Percentiles rank a stretch among this genome's conserved stretches.
Conservation (phyloP, 345 rosid species). For the Angophora floribunda region DNA sequence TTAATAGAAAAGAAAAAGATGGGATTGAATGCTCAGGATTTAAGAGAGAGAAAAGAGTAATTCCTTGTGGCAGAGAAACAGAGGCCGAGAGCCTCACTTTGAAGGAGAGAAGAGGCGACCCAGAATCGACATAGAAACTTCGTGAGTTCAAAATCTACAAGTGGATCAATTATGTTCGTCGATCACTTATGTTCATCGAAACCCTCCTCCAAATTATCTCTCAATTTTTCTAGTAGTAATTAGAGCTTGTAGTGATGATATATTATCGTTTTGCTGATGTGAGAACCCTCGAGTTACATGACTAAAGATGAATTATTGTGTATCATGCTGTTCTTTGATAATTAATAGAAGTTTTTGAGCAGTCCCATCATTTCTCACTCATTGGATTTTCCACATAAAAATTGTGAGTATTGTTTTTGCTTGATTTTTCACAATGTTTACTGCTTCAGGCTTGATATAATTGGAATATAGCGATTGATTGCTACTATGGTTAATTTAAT, state of each 20-base stretch:
- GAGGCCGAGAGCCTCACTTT: not conserved
- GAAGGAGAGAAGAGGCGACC: not conserved
- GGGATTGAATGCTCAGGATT: not conserved
- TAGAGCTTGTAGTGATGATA: too few relatives aligned
- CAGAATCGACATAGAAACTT: not conserved
- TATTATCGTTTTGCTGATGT: not conserved
- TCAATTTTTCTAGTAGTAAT: too few relatives aligned
- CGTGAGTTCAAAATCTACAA: not conserved
- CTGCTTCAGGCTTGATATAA: not conserved
- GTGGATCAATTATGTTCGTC: not conserved
- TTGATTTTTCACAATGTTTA: not conserved
- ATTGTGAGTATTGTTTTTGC: not conserved
- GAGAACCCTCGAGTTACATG: not conserved
- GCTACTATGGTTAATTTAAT: not conserved
- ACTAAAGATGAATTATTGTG: too few relatives aligned
- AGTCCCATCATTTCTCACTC: not conserved
- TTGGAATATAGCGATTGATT: not conserved
- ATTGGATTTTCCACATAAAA: not conserved
- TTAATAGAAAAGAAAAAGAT: not conserved
- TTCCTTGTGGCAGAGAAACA: not conserved
- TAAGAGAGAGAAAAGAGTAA: not conserved
- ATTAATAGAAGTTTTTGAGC: not conserved
- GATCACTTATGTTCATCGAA: not conserved
- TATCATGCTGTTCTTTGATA: too few relatives aligned
- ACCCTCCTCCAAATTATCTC: not conserved